Percentiles rank a stretch among this genome's conserved stretches.
Evolutionary conservation across 257 asterid genomes (phyloP).

Genomic region (Striga asiatica): DNA sequence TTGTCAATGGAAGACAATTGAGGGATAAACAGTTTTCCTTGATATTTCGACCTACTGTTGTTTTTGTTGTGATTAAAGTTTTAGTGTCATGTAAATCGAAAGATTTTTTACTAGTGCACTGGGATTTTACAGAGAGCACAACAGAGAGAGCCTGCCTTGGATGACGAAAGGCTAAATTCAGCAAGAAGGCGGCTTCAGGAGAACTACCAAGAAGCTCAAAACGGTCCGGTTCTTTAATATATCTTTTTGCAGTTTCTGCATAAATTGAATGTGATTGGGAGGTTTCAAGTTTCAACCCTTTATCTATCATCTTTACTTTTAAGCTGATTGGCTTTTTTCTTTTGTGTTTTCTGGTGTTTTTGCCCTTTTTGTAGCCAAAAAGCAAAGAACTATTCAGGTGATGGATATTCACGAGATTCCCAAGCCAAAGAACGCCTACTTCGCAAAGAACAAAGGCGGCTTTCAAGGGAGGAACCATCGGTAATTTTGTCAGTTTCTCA

Average conservation of each 20-base stretch:
- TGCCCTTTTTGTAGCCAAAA: slow-evolving; percentile 66
- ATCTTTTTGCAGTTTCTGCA: slow-evolving; percentile 8
- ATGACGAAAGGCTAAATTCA: slow-evolving; percentile 67
- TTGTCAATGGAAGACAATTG: too few relatives aligned
- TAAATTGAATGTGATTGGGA: too few relatives aligned
- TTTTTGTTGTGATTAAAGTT: too few relatives aligned
- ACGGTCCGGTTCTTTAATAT: slow-evolving; percentile 43
- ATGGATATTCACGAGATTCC: slow-evolving; percentile 97
- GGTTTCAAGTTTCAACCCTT: not conserved
- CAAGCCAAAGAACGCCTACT: slow-evolving; percentile 71
- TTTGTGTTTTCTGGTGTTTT: slow-evolving; percentile 11
- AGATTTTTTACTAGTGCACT: slow-evolving; percentile 8
- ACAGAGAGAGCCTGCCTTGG: slow-evolving; percentile 43
- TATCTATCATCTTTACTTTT: not conserved
- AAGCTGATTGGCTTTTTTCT: slow-evolving; percentile 17
- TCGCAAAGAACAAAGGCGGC: slow-evolving; percentile 77
- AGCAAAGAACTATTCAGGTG: slow-evolving; percentile 89
- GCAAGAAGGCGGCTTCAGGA: slow-evolving; percentile 94
- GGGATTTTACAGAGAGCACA: slow-evolving; percentile 57
- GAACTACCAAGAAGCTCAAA: slow-evolving; percentile 94
- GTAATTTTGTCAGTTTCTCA: slow-evolving; percentile 21
- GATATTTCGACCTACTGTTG: too few relatives aligned
- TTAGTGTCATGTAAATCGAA: too few relatives aligned
- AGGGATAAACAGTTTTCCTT: too few relatives aligned
- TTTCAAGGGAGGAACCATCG: slow-evolving; percentile 85